Evolutionary conservation across 305 asterid genomes (phyloP).

Genomic region (Solanum hybrid): DNA sequence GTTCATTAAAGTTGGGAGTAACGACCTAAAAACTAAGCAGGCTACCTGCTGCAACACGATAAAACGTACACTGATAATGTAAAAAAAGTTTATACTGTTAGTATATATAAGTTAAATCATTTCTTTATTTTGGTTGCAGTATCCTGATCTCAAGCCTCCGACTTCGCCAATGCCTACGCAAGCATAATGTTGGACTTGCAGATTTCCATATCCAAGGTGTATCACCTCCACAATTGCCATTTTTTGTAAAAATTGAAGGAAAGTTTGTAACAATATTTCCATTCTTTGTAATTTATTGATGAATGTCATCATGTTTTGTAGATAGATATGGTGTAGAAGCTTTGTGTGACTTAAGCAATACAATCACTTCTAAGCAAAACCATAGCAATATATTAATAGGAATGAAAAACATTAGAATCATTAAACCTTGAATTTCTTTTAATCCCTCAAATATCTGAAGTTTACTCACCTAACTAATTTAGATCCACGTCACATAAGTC

Average conservation of each 20-base stretch:
- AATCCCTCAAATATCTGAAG: background rate
- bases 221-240: background rate
- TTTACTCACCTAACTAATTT: background rate
- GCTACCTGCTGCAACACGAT: background rate
- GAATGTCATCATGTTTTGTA: background rate
- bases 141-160: conserved; percentile 93
- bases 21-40: background rate
- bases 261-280: background rate
- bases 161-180: conserved; percentile 84
- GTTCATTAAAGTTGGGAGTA: background rate
- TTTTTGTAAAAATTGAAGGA: background rate
- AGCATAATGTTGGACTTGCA: conserved; percentile 19
- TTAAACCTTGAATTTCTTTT: background rate
- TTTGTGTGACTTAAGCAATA: background rate
- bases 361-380: background rate
- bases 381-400: background rate
- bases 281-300: background rate
- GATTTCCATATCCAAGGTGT: background rate
- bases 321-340: background rate
- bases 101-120: background rate
- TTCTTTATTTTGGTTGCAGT: conserved; percentile 35
- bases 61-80: background rate
- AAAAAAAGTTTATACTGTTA: background rate
- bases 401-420: background rate
- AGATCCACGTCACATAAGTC: background rate